Conservation (phyloP, 225 moss, liverwort and hornwort species). For the Physcomitrium patens region DNA sequence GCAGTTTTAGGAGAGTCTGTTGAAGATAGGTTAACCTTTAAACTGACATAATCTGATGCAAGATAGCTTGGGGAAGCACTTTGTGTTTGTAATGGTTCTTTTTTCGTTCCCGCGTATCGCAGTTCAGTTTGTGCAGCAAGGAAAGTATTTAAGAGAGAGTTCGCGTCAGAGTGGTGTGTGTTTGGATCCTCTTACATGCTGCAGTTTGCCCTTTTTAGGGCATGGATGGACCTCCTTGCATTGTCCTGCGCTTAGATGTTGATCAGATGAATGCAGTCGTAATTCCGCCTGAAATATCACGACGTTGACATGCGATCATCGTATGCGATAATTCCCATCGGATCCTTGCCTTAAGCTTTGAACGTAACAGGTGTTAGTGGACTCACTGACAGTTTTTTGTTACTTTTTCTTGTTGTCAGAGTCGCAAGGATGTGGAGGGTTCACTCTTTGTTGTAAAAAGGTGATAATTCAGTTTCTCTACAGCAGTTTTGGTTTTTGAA, state of each 20-base stretch:
- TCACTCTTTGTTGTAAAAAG: conserved; percentile 98
- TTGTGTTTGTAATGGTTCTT: not conserved
- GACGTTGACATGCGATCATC: conserved; percentile 3
- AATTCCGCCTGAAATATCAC: not conserved
- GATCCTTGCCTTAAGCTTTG: not conserved
- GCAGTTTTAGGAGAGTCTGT: conserved; percentile 20
- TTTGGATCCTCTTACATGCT: not conserved
- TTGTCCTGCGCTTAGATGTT: not conserved
- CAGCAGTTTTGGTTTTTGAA: not conserved
- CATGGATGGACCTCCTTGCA: not conserved
- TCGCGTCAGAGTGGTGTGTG: not conserved
- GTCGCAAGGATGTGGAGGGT: conserved; percentile 99
- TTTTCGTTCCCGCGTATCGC: too few species aligned
- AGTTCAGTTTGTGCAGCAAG: not conserved
- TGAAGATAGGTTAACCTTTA: not conserved
- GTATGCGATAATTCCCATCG: not conserved
- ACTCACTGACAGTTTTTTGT: conserved; percentile 25
- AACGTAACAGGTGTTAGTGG: not conserved
- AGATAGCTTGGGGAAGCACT: not conserved
- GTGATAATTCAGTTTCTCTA: conserved; percentile 44
- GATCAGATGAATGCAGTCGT: not conserved
- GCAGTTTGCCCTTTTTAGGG: conserved; percentile 21
- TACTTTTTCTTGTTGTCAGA: conserved; percentile 56
- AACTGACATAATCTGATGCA: conserved; percentile 27
- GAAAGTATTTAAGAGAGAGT: not conserved